Evolutionary conservation across 108 stramenopile genomes (phyloP), one percentile per base, ranked within the genome.

Genomic region (Nannochloropsis oceanica): DNA sequence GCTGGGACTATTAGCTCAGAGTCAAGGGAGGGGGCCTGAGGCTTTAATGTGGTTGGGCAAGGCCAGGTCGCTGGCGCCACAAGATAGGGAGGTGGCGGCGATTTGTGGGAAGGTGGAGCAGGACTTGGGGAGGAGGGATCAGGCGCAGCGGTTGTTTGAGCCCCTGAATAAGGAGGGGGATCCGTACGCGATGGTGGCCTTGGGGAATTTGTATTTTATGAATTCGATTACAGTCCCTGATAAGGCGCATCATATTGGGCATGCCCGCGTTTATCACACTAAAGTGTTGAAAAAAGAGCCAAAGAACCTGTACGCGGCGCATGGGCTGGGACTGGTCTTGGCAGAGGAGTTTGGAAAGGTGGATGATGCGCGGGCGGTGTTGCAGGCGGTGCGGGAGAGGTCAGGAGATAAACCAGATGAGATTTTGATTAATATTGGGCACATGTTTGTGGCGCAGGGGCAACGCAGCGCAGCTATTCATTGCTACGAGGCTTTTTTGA

Each of bases 121-220:
- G 59, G 59, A 73, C 59, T 18, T 10, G 59, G 59, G 59, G 22
- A 18, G n/a, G 18, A 18, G 59, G 22, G 59, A 73, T n/a, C 59
- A 73, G 59, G 59, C 59, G 22, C 59, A 73, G n/a, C 59, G 59
- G 22, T 73, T 73, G 59, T 73, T 73, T 73, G 59, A 73, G 59
- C 59, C 59, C 2, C 10, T 73, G 2, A 73, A 73, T n/a, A 73
- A 73, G 59, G 59, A 73, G 59, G 87, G 87, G 44, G 87, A 88
- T 44, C 80, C 83, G 81, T 88, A 88, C 84, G 88, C 88, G 14
- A 85, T 85, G 84, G 83, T 88, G 42, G 81, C 84, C 8, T 42
- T 88, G 79, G 88, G 88, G 8, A 85, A 88, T 43, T 44, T 88
- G 27, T 88, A 85, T 84, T 85, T 85, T 82, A 85, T 59, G 81